phyloP scores from a whole-genome alignment of 2,329 filamentous ascomycete species.

The Sporothrix pseudoabietina region DNA sequence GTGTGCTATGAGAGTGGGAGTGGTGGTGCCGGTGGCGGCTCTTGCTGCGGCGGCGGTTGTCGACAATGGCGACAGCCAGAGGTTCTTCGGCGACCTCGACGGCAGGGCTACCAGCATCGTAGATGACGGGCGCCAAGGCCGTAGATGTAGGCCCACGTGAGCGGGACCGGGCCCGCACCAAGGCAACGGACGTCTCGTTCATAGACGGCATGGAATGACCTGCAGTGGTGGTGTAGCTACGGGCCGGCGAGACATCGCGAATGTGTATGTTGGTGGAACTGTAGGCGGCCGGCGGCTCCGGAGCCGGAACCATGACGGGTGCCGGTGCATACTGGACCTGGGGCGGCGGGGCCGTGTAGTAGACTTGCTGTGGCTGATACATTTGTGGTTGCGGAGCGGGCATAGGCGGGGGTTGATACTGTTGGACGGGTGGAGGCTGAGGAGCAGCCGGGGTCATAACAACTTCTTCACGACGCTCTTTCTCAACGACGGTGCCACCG shows the following conservation, averaged over 20 bases:
- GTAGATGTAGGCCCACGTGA: slow-evolving; percentile 22
- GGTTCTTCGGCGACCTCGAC: slow-evolving; percentile 45
- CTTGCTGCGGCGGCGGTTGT: slow-evolving; percentile 33
- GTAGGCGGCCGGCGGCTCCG: slow-evolving; percentile 8
- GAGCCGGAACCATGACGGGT: not conserved
- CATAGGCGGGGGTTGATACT: slow-evolving; percentile 34
- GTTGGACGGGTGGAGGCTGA: slow-evolving; percentile 29
- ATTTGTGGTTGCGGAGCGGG: slow-evolving; percentile 41
- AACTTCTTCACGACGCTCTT: slow-evolving; percentile 50
- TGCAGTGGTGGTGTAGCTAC: slow-evolving; percentile 39
- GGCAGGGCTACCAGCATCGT: slow-evolving; percentile 43
- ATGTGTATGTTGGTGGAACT: slow-evolving; percentile 49
- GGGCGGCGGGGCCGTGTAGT: slow-evolving; percentile 39
- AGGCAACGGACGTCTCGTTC: slow-evolving; percentile 7
- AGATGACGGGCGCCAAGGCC: slow-evolving; percentile 44
- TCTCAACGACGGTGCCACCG: slow-evolving; percentile 50
- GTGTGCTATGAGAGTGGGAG: slow-evolving; percentile 17
- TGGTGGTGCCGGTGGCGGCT: slow-evolving; percentile 35
- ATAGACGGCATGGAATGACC: not conserved
- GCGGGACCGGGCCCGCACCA: slow-evolving; percentile 31
- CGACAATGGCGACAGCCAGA: slow-evolving; percentile 45
- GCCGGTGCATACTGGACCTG: slow-evolving; percentile 31
- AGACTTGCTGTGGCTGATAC: slow-evolving; percentile 31
- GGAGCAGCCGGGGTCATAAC: slow-evolving; percentile 40
- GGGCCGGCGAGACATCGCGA: slow-evolving; percentile 53